Percentiles rank a stretch among this genome's conserved stretches.
Conservation (phyloP, 805 yeast genomes). For the Saccharomycopsis sp. region DNA sequence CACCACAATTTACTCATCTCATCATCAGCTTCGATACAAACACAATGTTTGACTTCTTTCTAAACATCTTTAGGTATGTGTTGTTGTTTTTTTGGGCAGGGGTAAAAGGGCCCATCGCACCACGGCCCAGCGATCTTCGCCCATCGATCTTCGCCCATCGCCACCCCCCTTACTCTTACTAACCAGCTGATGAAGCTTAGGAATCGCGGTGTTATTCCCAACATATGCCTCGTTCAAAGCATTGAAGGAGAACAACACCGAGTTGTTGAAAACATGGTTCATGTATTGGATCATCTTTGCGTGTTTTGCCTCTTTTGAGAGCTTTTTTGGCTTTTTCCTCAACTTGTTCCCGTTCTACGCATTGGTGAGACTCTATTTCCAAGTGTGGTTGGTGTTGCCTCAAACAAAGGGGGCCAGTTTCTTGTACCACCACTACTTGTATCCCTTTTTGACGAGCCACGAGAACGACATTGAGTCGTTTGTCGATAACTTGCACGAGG, state of each 20-base stretch:
- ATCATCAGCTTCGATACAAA: no score
- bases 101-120: no score
- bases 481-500: constrained; percentile 15
- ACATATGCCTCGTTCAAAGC: constrained; percentile 53
- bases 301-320: constrained; percentile 30
- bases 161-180: no score
- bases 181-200: no score
- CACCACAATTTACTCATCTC: no score
- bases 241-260: constrained; percentile 33
- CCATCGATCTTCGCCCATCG: no score
- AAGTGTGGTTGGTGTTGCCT: constrained; percentile 55
- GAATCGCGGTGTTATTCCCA: constrained; percentile 49
- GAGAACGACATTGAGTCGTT: constrained; percentile 29
- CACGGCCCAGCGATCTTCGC: no score
- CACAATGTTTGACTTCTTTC: no score
- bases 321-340: constrained; percentile 30
- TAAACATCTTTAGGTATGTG: no score
- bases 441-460: constrained; percentile 32
- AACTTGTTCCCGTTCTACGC: constrained; percentile 47
- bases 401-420: constrained; percentile 38
- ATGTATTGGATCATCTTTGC: constrained; percentile 63
- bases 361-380: constrained; percentile 37
- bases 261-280: constrained; percentile 37
- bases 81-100: no score
- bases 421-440: constrained; percentile 31